Base-by-base conservation (phyloP, 768 basidiomycete genomes). In the Mycena albidolilacea region DNA sequence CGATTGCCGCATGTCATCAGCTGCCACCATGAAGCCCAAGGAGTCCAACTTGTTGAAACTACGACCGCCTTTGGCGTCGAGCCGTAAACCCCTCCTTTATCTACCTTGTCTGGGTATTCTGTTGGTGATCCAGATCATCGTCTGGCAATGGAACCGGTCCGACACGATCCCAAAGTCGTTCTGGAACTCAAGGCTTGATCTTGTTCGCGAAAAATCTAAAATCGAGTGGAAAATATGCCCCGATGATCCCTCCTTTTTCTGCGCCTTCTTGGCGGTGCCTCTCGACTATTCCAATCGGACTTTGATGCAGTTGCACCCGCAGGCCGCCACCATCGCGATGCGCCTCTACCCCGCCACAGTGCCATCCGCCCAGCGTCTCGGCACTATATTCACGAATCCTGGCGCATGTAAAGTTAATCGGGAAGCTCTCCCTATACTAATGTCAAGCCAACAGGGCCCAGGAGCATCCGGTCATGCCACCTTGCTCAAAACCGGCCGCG, bases 301-400 rank as follows among this genome's bases (percentile, higher is more conserved):
- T 1, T 15, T 23, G 19, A 8, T 3, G 58, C 38, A 19, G 8
- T 11, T 21, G 10, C 8, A 5, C 10, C 19, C 58, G 9, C 59
- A 67, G 23, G 17, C 23, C 23, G 39, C 57, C n/a, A 55, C 69
- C 21, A 41, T 73, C 15, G 72, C 72, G 5, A 64, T 73, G 64
- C 63, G 72, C 35, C 39, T 73, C 50, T 66, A 60, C 23, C 72
- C 72, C 19, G 72, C 72, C 19, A 73, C 72, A 10, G 72, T 69
- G 7, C 64, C 72, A 8, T 9, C 44, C n/a, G 55, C 65, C 7
- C n/a, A 68, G 14, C 71, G 71, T 7, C 52, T 73, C 5, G 71
- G 71, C 9, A 58, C 71, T 15, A 69, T 73, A 57, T 69, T 73
- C 37, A 69, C 67, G 4, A 68, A 73, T 44, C 71, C 71, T n/a